Percentiles rank a stretch among this genome's conserved stretches.
phyloP scores from a whole-genome alignment of 257 asterid species.

The Ballota nigra region DNA sequence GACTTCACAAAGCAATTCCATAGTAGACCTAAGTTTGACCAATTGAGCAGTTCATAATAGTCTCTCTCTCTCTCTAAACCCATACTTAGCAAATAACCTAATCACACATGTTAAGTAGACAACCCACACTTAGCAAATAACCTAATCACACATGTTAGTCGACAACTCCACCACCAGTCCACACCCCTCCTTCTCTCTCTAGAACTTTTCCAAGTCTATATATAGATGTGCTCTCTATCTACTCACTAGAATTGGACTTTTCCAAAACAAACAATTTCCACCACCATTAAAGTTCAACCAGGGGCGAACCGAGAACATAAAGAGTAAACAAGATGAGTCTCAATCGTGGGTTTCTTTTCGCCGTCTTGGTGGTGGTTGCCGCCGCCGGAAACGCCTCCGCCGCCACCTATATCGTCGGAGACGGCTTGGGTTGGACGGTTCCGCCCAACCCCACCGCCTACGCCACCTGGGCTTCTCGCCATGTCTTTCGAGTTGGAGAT shows the following conservation, averaged over 20 bases:
- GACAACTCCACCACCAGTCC: conserved; percentile 20
- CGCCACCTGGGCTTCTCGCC: conserved; percentile 49
- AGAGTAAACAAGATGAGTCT: conserved; percentile 19
- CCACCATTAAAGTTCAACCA: background rate
- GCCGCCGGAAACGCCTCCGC: conserved; percentile 39
- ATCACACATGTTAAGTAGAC: background rate
- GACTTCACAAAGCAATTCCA: conserved; percentile 8
- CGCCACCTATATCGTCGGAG: conserved; percentile 55
- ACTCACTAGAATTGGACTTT: background rate
- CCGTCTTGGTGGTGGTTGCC: conserved; percentile 21
- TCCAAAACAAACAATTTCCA: background rate
- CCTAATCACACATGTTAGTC: conserved; percentile 8
- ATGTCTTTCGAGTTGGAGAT: conserved; percentile 42
- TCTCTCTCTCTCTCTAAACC: background rate
- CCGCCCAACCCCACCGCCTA: conserved; percentile 34
- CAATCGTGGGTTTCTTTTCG: conserved; percentile 13
- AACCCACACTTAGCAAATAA: background rate
- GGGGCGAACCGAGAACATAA: conserved; percentile 49
- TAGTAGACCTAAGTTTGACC: background rate
- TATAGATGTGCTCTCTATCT: conserved; percentile 3
- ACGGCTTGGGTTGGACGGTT: conserved; percentile 45
- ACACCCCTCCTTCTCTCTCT: background rate
- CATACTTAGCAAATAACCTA: background rate
- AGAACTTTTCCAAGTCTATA: conserved; percentile 15
- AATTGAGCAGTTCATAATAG: conserved; percentile 5